Evolutionary conservation across 2,329 filamentous ascomycete genomes (phyloP), one percentile per base, ranked within the genome.

Genomic region (Hypoxylon sp.): DNA sequence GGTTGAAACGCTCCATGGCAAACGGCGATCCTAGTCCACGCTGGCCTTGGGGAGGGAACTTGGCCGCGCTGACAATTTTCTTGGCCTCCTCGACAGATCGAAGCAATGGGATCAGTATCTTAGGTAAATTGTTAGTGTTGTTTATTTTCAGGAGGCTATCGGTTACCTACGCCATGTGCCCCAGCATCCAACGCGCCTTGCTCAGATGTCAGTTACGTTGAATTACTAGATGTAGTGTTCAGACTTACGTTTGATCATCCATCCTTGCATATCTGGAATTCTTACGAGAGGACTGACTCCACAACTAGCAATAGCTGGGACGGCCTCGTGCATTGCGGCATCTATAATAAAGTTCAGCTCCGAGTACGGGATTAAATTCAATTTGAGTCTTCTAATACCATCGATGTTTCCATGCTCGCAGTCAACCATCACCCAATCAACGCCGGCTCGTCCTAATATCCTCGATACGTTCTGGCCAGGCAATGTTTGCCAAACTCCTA

Each of bases 381-480:
- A 21, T 10, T 21, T 21, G 6, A 2, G n/a, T 19, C 6, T 17
- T 6, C 13, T 25, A 14, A 36, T 75, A 84, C 83, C 84, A 68
- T 85, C 84, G 43, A 88, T 85, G 60, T 84, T 86, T 5, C 86
- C 86, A 74, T 88, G 86, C 65, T 86, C 85, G 72, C 85, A 86
- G 74, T 87, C 86, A 25, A 87, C 86, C 76, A 91, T 81, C 9
- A 93, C 86, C 84, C 90, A 91, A 75, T 92, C 90, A 1, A 90
- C 83, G 0, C 89, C 90, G 1, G 85, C 85, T 60, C 87, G 81
- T 1, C 90, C 89, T 51, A 93, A 80, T 17, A 84, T 78, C 58
- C 88, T 83, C 4, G 88, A 87, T 11, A 90, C 79, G 67, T 90
- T 89, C 48, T 84, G 81, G 0, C 87, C 86, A 0, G 88, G 88